Evolutionary conservation across 805 yeast species (phyloP).

Genomic region (Zygosaccharomyces lentus): DNA sequence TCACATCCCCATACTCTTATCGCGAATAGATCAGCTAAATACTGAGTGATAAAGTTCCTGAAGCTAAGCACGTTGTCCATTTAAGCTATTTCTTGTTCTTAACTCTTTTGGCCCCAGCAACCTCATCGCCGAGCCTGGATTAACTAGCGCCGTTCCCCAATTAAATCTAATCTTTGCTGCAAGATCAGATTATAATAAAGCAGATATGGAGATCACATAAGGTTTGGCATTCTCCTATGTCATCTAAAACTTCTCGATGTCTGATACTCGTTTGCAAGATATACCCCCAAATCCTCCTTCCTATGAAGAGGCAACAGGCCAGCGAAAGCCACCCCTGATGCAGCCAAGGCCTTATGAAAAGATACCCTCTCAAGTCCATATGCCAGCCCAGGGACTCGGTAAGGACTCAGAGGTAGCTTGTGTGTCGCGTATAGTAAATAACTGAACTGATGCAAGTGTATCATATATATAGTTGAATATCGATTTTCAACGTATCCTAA

Average conservation of each 20-base stretch:
- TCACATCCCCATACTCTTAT: too few species aligned
- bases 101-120: background rate
- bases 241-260: background rate
- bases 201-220: too few species aligned
- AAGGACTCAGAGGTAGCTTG: background rate
- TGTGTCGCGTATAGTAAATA: background rate
- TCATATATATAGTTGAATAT: background rate
- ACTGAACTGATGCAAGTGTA: background rate
- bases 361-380: background rate
- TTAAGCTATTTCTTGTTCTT: too few species aligned
- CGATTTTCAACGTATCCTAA: slow-evolving; percentile 1
- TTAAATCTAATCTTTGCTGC: background rate
- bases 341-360: background rate
- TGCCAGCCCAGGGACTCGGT: background rate
- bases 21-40: too few species aligned
- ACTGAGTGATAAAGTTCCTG: too few species aligned
- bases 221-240: too few species aligned
- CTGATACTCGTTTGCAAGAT: background rate
- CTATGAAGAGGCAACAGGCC: background rate
- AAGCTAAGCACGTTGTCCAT: too few species aligned
- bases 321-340: background rate
- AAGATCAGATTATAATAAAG: background rate
- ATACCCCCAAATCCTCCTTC: background rate
- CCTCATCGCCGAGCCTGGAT: background rate
- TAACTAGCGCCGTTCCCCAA: background rate